Conservation (phyloP, 129 eudicot genomes). For the Saussurea involucrata region DNA sequence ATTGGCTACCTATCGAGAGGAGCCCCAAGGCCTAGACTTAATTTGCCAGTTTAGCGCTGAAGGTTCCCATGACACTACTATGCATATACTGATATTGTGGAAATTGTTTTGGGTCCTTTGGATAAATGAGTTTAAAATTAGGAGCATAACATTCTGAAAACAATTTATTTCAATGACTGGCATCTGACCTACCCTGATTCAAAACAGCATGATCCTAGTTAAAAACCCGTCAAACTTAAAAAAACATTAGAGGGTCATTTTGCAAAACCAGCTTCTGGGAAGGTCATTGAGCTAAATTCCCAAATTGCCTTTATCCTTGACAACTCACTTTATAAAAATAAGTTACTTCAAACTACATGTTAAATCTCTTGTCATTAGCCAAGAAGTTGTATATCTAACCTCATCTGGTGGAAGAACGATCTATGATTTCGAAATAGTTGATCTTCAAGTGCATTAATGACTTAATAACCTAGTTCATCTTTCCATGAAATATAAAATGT, state of each 20-base stretch:
- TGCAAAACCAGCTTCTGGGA: too few species aligned
- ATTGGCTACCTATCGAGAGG: too few species aligned
- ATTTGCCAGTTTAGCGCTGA: not conserved
- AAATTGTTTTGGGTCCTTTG: not conserved
- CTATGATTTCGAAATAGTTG: not conserved
- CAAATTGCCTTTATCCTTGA: not conserved
- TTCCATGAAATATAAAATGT: not conserved
- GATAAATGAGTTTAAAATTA: not conserved
- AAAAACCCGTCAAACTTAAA: not conserved
- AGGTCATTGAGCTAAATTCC: too few species aligned
- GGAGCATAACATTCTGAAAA: not conserved
- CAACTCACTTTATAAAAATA: not conserved
- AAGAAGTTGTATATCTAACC: not conserved
- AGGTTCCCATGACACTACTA: not conserved
- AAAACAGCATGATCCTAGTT: not conserved
- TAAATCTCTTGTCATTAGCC: not conserved
- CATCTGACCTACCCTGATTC: not conserved
- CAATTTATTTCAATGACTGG: not conserved
- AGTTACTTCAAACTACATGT: not conserved
- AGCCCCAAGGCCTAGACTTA: not conserved
- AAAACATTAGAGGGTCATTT: not conserved
- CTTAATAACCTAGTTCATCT: not conserved
- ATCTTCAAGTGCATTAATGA: not conserved
- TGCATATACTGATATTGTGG: not conserved
- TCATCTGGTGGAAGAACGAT: not conserved